Base-by-base conservation (phyloP, 2,329 filamentous ascomycete genomes). In the Cordyceps tenuipes region DNA sequence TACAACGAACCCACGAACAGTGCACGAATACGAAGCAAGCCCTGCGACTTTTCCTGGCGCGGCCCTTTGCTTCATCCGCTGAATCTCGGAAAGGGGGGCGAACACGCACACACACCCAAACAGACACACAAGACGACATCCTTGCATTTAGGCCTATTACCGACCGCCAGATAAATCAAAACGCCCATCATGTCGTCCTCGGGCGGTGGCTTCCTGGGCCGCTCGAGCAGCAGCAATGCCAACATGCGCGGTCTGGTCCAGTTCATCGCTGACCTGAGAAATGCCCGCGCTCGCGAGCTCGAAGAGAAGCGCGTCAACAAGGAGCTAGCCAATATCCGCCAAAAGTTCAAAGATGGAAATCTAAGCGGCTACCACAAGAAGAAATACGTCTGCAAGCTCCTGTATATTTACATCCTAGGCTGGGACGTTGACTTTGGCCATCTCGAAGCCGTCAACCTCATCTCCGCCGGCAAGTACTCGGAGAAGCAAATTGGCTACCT, bases 261-360 rank as follows among this genome's bases (percentile, higher is more conserved):
- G 73, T 99, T 99, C 78, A 99, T 99, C 73, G 94, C 94, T 63
- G 94, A 99, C 73, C 75, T 99, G 69, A 82, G 94, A 72, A 99
- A 99, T 74, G 94, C 94, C 58, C 84, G 94, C 73, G 94, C 95
- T 51, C 85, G 95, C 63, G 94, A 99, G 73, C 78, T 99, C 64
- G 94, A 99, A 74, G 94, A 99, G 80, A 99, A 99, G 82, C 85
- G 94, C 71, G 97, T 99, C 79, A 99, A 99, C 76, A 99, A 99
- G 79, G 94, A 99, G 78, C 78, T 99, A 73, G 94, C 94, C 71
- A 99, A 99, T 72, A 99, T 99, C 73, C 86, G 87, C 70, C 91
- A 97, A 77, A 97, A 97, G 77, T 99, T 97, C 80, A 96, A 96
- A 82, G 90, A 94, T 73, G 92, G 91, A 65, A 94, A 83, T 71